phyloP scores from a whole-genome alignment of 371 early-diverging fungal genomes.

The Gilbertella persicaria region DNA sequence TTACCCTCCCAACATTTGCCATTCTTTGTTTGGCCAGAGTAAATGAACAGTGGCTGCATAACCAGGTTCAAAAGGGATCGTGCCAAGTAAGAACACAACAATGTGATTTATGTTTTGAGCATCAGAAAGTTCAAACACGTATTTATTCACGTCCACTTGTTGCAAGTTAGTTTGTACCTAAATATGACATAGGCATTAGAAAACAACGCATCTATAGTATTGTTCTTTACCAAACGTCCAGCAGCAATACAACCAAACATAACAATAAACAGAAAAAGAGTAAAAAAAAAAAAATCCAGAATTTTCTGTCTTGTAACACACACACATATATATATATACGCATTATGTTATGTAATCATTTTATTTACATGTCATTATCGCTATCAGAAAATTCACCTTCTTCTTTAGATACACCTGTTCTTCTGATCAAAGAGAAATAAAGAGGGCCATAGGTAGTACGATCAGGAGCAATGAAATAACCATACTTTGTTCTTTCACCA shows the following conservation, averaged over 20 bases:
- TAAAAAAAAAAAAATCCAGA: too few species aligned
- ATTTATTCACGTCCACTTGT: slow-evolving; percentile 83
- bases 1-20: slow-evolving; percentile 86
- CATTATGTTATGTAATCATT: too few species aligned
- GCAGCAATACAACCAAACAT: slow-evolving; percentile 93
- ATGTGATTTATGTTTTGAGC: slow-evolving; percentile 88
- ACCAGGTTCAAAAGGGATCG: slow-evolving; percentile 83
- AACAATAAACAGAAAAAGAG: not conserved
- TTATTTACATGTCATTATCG: too few species aligned
- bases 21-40: slow-evolving; percentile 81
- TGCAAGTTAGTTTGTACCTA: slow-evolving; percentile 91
- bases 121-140: slow-evolving; percentile 79
- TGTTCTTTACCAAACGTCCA: slow-evolving; percentile 71
- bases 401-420: slow-evolving; percentile 38
- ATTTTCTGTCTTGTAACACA: too few species aligned
- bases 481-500: slow-evolving; percentile 60
- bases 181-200: not conserved
- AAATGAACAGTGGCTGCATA: slow-evolving; percentile 88
- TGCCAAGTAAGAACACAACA: slow-evolving; percentile 88
- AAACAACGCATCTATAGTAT: too few species aligned
- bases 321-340: too few species aligned
- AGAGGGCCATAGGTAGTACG: slow-evolving; percentile 60
- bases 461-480: slow-evolving; percentile 65
- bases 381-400: slow-evolving; percentile 16
- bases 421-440: slow-evolving; percentile 52